Conservation (phyloP, 2,329 filamentous ascomycete species). For the Pezicula neosporulosa region DNA sequence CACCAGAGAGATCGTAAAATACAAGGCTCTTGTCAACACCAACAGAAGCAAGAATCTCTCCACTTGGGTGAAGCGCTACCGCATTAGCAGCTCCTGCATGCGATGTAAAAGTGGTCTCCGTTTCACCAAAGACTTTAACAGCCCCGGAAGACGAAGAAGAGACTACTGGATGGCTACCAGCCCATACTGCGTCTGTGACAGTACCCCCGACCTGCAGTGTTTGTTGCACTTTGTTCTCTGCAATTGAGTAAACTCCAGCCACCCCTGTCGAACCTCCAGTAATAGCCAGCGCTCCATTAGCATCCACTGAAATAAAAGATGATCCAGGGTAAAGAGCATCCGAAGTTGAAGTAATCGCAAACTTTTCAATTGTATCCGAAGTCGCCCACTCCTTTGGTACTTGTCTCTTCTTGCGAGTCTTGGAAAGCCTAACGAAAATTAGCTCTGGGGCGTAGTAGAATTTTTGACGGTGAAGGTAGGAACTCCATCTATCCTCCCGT, state of each 20-base stretch:
- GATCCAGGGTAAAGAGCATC: constrained; percentile 58
- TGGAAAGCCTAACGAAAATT: constrained; percentile 62
- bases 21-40: constrained; percentile 90
- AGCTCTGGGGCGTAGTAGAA: constrained; percentile 4
- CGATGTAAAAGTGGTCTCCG: constrained; percentile 66
- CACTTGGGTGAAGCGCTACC: constrained; percentile 78
- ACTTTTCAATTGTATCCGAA: constrained; percentile 63
- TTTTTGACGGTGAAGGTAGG: no score
- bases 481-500: no score
- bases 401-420: constrained; percentile 84
- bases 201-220: constrained; percentile 37
- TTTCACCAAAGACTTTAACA: constrained; percentile 73
- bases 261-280: constrained; percentile 60
- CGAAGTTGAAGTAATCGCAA: constrained; percentile 48
- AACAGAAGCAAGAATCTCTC: constrained; percentile 79
- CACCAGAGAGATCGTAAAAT: constrained; percentile 73
- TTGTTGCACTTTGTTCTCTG: constrained; percentile 65
- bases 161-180: constrained; percentile 26
- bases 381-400: constrained; percentile 84
- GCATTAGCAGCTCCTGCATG: constrained; percentile 81
- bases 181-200: constrained; percentile 54
- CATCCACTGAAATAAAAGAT: constrained; percentile 53
- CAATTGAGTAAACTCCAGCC: constrained; percentile 74
- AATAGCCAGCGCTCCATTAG: constrained; percentile 55
- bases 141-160: constrained; percentile 41